These are phyloP conservation scores for Guadua angustifolia DNA, from an alignment of 176 grass and related monocot species.

Conservation along the genomic window DNA sequence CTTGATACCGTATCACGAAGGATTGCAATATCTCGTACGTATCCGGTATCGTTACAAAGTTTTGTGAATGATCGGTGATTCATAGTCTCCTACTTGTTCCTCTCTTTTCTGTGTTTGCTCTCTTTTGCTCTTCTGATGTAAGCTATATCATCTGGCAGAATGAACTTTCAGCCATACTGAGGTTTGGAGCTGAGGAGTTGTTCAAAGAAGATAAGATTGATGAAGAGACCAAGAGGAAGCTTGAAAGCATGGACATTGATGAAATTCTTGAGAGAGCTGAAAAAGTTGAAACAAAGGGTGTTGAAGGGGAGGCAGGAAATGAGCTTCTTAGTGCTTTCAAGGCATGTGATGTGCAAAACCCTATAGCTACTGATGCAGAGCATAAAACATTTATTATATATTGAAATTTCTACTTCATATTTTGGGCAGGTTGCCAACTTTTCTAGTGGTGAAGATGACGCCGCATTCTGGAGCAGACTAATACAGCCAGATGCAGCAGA, in stretches of 20 bases:
- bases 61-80: no score
- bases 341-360: conserved; percentile 56
- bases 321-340: conserved; percentile 98
- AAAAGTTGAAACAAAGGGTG: conserved; percentile 88
- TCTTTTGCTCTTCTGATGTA: conserved; percentile 28
- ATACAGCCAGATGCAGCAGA: conserved; percentile 91
- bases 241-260: conserved; percentile 99
- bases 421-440: conserved; percentile 87
- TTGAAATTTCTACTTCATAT: conserved; percentile 25
- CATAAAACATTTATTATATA: conserved; percentile 12
- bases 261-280: conserved; percentile 99
- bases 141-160: conserved; percentile 62
- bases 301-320: conserved; percentile 83
- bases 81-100: background rate
- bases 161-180: conserved; percentile 98
- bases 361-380: conserved; percentile 31
- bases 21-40: no score
- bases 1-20: no score
- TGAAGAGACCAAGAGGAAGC: conserved; percentile 85
- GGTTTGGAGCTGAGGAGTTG: conserved; percentile 96
- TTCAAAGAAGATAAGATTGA: conserved; percentile 98
- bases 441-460: conserved; percentile 93
- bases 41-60: no score
- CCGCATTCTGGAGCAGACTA: conserved; percentile 95
- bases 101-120: conserved; percentile 2